phyloP scores from a whole-genome alignment of 495 filamentous ascomycete species.

The Xylaria venustula region DNA sequence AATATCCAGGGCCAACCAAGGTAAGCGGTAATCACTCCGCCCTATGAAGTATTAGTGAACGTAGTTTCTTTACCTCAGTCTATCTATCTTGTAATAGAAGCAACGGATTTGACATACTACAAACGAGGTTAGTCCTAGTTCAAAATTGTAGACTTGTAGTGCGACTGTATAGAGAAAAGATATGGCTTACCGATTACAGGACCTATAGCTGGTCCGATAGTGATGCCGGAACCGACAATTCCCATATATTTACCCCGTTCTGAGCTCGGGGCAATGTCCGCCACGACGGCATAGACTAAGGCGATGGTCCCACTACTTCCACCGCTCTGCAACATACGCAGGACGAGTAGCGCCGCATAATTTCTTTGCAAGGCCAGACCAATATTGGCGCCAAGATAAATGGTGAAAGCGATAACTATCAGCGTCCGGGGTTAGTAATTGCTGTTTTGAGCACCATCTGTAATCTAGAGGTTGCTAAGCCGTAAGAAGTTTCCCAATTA shows the following conservation, averaged over 20 bases:
- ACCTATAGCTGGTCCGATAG: slow-evolving; percentile 55
- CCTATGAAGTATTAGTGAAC: not conserved
- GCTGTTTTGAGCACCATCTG: no score
- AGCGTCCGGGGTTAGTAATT: no score
- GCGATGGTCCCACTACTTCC: slow-evolving; percentile 59
- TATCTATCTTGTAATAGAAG: not conserved
- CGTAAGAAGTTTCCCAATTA: no score
- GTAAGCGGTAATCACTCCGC: slow-evolving; percentile 12
- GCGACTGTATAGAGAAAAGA: not conserved
- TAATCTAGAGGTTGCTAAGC: no score
- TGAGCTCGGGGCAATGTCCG: slow-evolving; percentile 57
- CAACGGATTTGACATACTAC: not conserved
- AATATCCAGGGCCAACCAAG: slow-evolving; percentile 72
- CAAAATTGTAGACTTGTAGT: not conserved
- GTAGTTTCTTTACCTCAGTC: not conserved
- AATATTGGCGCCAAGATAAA: slow-evolving; percentile 63
- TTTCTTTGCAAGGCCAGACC: slow-evolving; percentile 60
- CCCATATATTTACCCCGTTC: slow-evolving; percentile 64
- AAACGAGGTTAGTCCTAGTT: not conserved
- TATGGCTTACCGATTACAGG: slow-evolving; percentile 51
- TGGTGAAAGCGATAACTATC: slow-evolving; percentile 48
- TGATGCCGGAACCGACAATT: slow-evolving; percentile 49
- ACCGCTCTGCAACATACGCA: slow-evolving; percentile 62
- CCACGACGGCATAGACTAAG: slow-evolving; percentile 59
- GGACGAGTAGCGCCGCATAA: slow-evolving; percentile 59